Evolutionary conservation across 2,329 filamentous ascomycete genomes (phyloP).

Genomic region (Trichophaea hybrida): DNA sequence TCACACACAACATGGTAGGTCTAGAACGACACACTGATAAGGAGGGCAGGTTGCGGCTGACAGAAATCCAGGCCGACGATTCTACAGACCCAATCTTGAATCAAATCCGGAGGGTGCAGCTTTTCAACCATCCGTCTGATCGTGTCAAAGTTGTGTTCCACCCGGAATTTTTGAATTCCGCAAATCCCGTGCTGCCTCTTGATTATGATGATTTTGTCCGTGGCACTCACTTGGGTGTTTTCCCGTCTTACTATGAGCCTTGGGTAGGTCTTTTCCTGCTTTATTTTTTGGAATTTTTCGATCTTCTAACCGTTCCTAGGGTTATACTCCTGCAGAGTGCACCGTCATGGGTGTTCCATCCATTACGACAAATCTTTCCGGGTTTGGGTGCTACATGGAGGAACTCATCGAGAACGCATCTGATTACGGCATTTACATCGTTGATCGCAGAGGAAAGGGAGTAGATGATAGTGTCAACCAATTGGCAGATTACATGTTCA

Average conservation of each 20-base stretch:
- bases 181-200: slow-evolving; percentile 84
- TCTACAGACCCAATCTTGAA: slow-evolving; percentile 85
- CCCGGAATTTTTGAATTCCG: slow-evolving; percentile 90
- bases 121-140: slow-evolving; percentile 91
- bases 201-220: slow-evolving; percentile 98
- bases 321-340: slow-evolving; percentile 94
- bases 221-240: slow-evolving; percentile 88
- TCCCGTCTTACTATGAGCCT: slow-evolving; percentile 95
- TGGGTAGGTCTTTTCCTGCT: slow-evolving; percentile 40
- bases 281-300: neutral
- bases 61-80: slow-evolving; percentile 48
- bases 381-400: slow-evolving; percentile 99
- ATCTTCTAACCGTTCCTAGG: slow-evolving; percentile 30
- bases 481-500: slow-evolving; percentile 79
- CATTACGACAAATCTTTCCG: slow-evolving; percentile 94
- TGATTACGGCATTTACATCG: slow-evolving; percentile 98
- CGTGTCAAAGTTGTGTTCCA: slow-evolving; percentile 98
- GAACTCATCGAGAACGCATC: slow-evolving; percentile 95
- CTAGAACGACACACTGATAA: slow-evolving; percentile 4
- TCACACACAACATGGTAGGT: slow-evolving; percentile 84
- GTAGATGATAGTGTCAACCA: slow-evolving; percentile 97
- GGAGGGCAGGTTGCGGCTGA: neutral
- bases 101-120: slow-evolving; percentile 86
- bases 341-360: slow-evolving; percentile 98
- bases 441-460: slow-evolving; percentile 86